phyloP scores from a whole-genome alignment of 805 yeast genomes.

The Suhomyces sp. region DNA sequence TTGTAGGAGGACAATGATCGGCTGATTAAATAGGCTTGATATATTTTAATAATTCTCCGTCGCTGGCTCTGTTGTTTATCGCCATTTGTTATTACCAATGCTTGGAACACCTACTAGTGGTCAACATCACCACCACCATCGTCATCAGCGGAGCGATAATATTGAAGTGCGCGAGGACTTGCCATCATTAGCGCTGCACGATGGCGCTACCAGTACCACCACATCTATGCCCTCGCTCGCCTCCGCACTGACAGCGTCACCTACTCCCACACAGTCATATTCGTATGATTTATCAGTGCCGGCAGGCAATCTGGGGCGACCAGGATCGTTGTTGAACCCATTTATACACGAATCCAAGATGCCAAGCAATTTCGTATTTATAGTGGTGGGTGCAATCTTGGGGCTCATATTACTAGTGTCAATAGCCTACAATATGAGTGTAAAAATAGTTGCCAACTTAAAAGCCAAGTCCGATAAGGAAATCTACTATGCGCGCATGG shows the following conservation, averaged over 20 bases:
- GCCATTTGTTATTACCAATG: background rate
- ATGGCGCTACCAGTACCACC: background rate
- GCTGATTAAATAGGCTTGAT: background rate
- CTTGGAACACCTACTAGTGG: background rate
- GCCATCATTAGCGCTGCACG: background rate
- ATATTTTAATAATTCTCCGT: background rate
- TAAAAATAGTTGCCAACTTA: constrained; percentile 20
- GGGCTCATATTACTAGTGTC: constrained; percentile 17
- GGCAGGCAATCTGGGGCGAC: background rate
- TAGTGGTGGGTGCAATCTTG: constrained; percentile 38
- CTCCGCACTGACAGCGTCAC: background rate
- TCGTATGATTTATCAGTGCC: constrained; percentile 3
- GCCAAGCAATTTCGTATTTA: constrained; percentile 41
- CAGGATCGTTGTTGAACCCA: constrained; percentile 23
- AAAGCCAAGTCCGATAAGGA: constrained; percentile 33
- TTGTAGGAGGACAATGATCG: background rate
- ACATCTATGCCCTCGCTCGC: background rate
- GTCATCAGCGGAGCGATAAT: background rate
- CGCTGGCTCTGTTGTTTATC: background rate
- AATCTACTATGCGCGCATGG: constrained; percentile 22
- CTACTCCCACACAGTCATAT: constrained; percentile 3
- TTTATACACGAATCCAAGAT: constrained; percentile 22
- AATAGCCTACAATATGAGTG: constrained; percentile 18
- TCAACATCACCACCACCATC: background rate
- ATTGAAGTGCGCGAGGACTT: background rate